Conservation (phyloP, 495 filamentous ascomycete species). For the Lophium mytilinum region DNA sequence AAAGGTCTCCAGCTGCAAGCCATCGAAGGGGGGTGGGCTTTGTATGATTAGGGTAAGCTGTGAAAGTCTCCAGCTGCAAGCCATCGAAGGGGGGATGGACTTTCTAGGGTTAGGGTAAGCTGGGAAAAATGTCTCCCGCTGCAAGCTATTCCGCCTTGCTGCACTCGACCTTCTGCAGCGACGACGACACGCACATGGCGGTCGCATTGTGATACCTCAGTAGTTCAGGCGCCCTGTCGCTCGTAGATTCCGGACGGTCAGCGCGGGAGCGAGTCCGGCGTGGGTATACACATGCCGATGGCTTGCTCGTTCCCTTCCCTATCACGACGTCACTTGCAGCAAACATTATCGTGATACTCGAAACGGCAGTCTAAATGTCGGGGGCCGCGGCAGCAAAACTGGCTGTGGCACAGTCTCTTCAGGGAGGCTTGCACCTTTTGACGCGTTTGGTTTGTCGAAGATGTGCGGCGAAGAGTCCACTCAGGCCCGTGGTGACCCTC, state of each 20-base stretch:
- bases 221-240: background rate
- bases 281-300: background rate
- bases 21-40: slow-evolving; percentile 53
- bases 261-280: background rate
- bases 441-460: background rate
- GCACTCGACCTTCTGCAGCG: background rate
- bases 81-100: no score
- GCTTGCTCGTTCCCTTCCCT: background rate
- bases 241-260: background rate
- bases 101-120: slow-evolving; percentile 35
- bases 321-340: no score
- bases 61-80: no score
- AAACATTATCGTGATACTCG: background rate
- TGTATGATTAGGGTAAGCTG: slow-evolving; percentile 3
- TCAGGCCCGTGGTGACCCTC: background rate
- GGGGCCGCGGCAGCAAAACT: no score
- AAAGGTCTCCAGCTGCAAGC: background rate
- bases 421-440: no score
- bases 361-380: background rate
- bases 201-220: background rate
- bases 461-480: background rate
- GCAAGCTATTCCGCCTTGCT: background rate
- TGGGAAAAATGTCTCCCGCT: background rate
- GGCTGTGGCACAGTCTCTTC: no score
- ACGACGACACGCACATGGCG: background rate